Conservation (phyloP, 768 basidiomycete genomes). For the Sporobolomyces pararoseus region DNA sequence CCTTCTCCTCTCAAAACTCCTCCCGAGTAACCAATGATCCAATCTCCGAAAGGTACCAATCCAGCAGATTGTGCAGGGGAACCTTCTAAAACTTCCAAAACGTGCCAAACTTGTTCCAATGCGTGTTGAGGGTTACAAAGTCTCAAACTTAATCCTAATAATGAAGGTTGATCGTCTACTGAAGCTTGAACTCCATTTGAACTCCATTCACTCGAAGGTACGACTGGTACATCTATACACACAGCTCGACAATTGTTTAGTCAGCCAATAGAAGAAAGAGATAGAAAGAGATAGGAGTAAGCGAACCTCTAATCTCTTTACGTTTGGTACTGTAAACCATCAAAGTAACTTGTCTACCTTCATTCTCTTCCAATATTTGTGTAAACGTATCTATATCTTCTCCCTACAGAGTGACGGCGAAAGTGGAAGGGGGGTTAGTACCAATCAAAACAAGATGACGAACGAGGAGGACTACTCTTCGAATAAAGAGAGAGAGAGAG, state of each 20-base stretch:
- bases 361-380: constrained; percentile 26
- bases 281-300: no score
- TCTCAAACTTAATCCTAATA: constrained; percentile 90
- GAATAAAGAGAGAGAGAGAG: not conserved
- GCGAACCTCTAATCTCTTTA: constrained; percentile 42
- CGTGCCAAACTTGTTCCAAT: constrained; percentile 88
- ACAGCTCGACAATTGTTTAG: not conserved
- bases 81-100: constrained; percentile 91
- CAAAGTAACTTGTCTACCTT: constrained; percentile 34
- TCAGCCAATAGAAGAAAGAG: not conserved
- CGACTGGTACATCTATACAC: constrained; percentile 68
- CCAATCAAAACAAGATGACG: no score
- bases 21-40: constrained; percentile 86
- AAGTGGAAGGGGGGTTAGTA: no score
- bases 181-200: constrained; percentile 48
- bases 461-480: no score
- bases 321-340: constrained; percentile 46
- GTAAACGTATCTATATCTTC: constrained; percentile 41
- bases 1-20: constrained; percentile 84
- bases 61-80: constrained; percentile 92
- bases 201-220: constrained; percentile 78
- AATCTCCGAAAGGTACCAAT: constrained; percentile 81
- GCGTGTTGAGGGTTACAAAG: constrained; percentile 86
- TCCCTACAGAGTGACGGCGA: no score
- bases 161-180: constrained; percentile 65